Evolutionary conservation across 1,284 basidiomycete genomes (phyloP).

Genomic region (Leccinum pachyderme): DNA sequence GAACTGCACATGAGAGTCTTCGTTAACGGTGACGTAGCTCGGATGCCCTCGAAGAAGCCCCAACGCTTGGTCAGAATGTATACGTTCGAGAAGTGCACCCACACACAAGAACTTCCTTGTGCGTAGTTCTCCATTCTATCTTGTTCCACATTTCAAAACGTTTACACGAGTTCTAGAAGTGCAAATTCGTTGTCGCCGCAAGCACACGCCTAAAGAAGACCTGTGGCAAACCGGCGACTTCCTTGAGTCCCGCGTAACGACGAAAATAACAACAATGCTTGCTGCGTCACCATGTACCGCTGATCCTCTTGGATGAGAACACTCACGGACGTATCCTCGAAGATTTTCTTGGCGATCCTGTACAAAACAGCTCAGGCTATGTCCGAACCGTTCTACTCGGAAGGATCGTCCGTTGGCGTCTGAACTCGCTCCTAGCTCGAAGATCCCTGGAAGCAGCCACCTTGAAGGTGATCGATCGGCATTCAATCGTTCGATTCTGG

Average conservation of each 20-base stretch:
- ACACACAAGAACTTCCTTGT: neutral
- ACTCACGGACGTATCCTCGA: neutral
- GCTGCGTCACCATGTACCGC: neutral
- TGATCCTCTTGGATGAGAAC: neutral
- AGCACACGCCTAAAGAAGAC: neutral
- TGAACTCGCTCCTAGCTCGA: constrained; percentile 2
- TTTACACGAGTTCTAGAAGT: neutral
- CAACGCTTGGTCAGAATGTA: constrained; percentile 39
- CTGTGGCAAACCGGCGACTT: neutral
- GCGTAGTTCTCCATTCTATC: neutral
- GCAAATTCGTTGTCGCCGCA: neutral
- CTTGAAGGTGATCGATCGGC: neutral
- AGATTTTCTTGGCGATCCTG: constrained; percentile 33
- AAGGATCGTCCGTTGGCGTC: neutral
- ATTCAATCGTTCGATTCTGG: neutral
- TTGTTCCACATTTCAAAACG: neutral
- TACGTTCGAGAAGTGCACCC: constrained; percentile 34
- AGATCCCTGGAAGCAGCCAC: neutral
- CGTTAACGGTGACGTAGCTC: constrained; percentile 19
- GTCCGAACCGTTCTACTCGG: constrained; percentile 29
- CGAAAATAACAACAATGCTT: neutral
- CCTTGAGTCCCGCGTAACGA: neutral
- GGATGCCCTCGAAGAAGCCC: constrained; percentile 9
- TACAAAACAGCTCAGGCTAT: constrained; percentile 46
- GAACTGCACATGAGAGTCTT: neutral